phyloP scores from a whole-genome alignment of 768 basidiomycete species.

The Mycena galopus region DNA sequence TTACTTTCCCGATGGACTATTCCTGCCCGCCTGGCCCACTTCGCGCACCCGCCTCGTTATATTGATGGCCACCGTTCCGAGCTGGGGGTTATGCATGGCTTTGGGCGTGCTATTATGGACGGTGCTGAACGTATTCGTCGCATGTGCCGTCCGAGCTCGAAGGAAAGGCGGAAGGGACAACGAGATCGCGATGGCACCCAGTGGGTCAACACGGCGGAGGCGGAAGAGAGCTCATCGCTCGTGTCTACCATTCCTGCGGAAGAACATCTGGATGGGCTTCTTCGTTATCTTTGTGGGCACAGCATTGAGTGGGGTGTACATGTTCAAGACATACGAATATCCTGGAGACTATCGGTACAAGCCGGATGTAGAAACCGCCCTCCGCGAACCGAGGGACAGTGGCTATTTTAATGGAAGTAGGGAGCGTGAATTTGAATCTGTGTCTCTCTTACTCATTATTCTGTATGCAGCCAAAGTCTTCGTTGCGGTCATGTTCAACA shows the following conservation, averaged over 20 bases:
- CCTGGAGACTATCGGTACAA: slow-evolving; percentile 42
- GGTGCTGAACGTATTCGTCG: background rate
- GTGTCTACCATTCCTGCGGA: background rate
- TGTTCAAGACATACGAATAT: slow-evolving; percentile 40
- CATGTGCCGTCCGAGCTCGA: background rate
- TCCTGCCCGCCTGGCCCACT: slow-evolving; percentile 26
- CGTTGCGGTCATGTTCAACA: slow-evolving; percentile 55
- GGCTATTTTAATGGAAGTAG: slow-evolving; percentile 41
- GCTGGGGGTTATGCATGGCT: slow-evolving; percentile 21
- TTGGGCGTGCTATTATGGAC: slow-evolving; percentile 18
- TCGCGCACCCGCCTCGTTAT: slow-evolving; percentile 27
- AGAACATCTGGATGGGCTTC: background rate
- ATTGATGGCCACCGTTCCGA: slow-evolving; percentile 24
- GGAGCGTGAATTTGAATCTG: background rate
- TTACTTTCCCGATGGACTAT: slow-evolving; percentile 11
- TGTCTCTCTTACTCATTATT: background rate
- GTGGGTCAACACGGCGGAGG: background rate
- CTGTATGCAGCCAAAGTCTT: slow-evolving; percentile 46
- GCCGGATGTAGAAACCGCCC: slow-evolving; percentile 36
- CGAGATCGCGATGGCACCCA: background rate
- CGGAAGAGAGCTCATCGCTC: background rate
- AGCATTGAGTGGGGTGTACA: slow-evolving; percentile 27
- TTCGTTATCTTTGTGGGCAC: slow-evolving; percentile 17
- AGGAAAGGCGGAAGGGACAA: slow-evolving; percentile 8
- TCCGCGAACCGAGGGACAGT: slow-evolving; percentile 32